These are phyloP conservation scores for Phytophthora chlamydospora DNA, from an alignment of 352 stramenopile species.

Conservation along the genomic window DNA sequence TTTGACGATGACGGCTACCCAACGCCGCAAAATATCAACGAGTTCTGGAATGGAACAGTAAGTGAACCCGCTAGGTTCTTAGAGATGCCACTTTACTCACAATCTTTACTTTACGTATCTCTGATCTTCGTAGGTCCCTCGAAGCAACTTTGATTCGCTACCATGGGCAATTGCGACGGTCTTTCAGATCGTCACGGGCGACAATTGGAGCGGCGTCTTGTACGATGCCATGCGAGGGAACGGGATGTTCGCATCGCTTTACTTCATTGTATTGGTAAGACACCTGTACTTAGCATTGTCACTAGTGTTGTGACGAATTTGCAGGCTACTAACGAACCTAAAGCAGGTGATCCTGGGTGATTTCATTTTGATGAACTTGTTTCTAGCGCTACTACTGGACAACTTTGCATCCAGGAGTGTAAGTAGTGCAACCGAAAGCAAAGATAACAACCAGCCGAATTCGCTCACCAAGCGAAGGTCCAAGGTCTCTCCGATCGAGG, in stretches of 20 bases:
- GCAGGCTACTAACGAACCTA: slow-evolving; percentile 6
- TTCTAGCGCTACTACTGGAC: slow-evolving; percentile 92
- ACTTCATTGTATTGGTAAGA: slow-evolving; percentile 80
- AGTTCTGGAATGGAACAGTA: slow-evolving; percentile 69
- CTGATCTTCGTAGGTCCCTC: slow-evolving; percentile 39
- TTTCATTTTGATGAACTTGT: slow-evolving; percentile 94
- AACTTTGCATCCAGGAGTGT: slow-evolving; percentile 77
- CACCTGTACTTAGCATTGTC: background rate
- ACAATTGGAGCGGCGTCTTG: slow-evolving; percentile 95
- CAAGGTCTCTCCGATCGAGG: slow-evolving; percentile 43
- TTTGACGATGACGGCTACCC: slow-evolving; percentile 85
- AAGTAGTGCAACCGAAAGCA: slow-evolving; percentile 37
- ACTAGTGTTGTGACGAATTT: background rate
- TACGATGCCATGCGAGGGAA: slow-evolving; percentile 88
- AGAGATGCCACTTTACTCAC: background rate
- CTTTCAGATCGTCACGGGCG: slow-evolving; percentile 92
- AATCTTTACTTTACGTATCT: background rate
- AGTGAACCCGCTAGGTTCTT: slow-evolving; percentile 3
- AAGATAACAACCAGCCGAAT: slow-evolving; percentile 41
- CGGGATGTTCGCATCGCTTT: slow-evolving; percentile 55
- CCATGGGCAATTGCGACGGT: slow-evolving; percentile 77
- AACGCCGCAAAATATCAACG: slow-evolving; percentile 45
- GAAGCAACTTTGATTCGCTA: slow-evolving; percentile 89
- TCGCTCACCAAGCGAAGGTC: slow-evolving; percentile 30
- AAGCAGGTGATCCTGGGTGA: slow-evolving; percentile 81